These are phyloP conservation scores for Jaltomata sinuosa DNA, from an alignment of 257 asterid genomes.

Conservation along the genomic window DNA sequence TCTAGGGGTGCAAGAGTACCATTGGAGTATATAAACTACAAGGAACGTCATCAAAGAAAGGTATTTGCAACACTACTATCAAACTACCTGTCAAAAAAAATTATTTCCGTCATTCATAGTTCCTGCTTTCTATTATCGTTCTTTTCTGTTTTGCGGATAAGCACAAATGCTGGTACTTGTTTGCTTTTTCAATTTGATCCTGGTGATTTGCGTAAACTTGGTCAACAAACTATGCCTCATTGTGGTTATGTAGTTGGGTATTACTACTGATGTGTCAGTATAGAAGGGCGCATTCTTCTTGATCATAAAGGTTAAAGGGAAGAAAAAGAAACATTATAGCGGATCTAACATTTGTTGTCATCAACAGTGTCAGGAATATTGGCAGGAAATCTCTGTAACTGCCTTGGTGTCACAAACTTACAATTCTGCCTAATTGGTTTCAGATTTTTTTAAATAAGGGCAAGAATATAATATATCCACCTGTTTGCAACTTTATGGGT, in stretches of 20 bases:
- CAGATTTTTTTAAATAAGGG: not conserved
- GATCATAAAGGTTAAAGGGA: not conserved
- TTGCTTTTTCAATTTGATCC: not conserved
- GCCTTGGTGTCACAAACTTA: not conserved
- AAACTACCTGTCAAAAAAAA: not conserved
- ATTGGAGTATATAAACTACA: slow-evolving; percentile 70
- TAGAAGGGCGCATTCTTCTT: not conserved
- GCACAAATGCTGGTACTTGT: not conserved
- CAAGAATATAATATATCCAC: not conserved
- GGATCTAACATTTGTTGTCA: not conserved
- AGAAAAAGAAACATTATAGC: not conserved
- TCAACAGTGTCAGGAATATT: not conserved
- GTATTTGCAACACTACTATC: slow-evolving; percentile 25
- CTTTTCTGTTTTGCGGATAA: not conserved
- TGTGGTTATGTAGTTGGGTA: not conserved
- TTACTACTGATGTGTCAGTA: not conserved
- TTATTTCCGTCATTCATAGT: not conserved
- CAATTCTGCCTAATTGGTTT: not conserved
- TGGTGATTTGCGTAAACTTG: not conserved
- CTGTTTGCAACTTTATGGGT: not conserved
- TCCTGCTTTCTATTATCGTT: not conserved
- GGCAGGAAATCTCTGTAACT: not conserved
- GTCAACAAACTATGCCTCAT: not conserved
- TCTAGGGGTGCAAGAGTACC: slow-evolving; percentile 97
- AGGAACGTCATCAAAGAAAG: slow-evolving; percentile 95